phyloP scores from a whole-genome alignment of 2,329 filamentous ascomycete species.

The Periglandula ipomoeae region DNA sequence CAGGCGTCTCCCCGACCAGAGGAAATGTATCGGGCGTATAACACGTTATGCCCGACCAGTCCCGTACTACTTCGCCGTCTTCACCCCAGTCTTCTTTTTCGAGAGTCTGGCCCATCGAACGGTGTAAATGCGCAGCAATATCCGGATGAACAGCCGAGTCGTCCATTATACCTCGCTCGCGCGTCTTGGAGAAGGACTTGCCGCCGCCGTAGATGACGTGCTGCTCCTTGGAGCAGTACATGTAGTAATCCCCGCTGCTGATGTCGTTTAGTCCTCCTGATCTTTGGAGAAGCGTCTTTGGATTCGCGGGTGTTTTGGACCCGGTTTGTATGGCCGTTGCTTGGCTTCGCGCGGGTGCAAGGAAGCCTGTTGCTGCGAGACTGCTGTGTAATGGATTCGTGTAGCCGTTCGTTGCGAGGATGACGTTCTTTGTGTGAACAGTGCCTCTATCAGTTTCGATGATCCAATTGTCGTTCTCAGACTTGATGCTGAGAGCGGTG shows the following conservation, averaged over 20 bases:
- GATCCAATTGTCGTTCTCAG: slow-evolving; percentile 21
- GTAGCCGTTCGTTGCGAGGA: slow-evolving; percentile 47
- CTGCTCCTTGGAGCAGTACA: slow-evolving; percentile 18
- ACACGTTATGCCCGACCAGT: slow-evolving; percentile 51
- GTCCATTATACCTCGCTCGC: slow-evolving; percentile 30
- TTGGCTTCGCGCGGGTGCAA: slow-evolving; percentile 42
- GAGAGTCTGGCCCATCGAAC: slow-evolving; percentile 31
- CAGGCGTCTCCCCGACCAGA: slow-evolving; percentile 39
- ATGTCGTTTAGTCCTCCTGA: slow-evolving; percentile 17
- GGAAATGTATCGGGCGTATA: slow-evolving; percentile 44
- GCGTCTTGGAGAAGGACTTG: slow-evolving; percentile 16
- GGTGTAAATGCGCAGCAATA: slow-evolving; percentile 38
- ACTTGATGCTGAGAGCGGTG: slow-evolving; percentile 23
- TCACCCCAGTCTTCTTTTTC: slow-evolving; percentile 38
- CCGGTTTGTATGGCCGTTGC: slow-evolving; percentile 30
- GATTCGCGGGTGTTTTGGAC: slow-evolving; percentile 15
- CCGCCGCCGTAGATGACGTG: slow-evolving; percentile 21
- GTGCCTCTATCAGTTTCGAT: slow-evolving; percentile 33
- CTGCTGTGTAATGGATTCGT: slow-evolving; percentile 33
- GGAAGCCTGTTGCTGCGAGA: slow-evolving; percentile 31
- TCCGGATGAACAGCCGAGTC: slow-evolving; percentile 41
- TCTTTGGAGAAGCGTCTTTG: slow-evolving; percentile 15
- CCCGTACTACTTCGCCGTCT: slow-evolving; percentile 31
- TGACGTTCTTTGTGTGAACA: slow-evolving; percentile 31
- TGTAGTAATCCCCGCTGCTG: slow-evolving; percentile 28